Percentiles rank a stretch among this genome's conserved stretches.
Evolutionary conservation across 345 rosid genomes (phyloP).

Genomic region (Murraya paniculata): DNA sequence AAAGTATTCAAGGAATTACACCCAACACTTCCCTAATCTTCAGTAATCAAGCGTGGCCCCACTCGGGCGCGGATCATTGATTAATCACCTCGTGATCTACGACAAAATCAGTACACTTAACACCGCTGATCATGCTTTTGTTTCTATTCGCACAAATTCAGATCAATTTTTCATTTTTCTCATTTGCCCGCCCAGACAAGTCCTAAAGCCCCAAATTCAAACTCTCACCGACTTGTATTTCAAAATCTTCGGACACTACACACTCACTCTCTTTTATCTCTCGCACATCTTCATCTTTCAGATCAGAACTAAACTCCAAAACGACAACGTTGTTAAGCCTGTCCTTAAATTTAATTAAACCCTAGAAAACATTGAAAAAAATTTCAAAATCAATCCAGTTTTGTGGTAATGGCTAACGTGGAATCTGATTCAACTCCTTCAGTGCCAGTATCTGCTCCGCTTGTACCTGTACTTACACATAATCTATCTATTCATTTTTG

Average conservation of each 20-base stretch:
- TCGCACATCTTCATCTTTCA: neutral
- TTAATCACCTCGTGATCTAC: neutral
- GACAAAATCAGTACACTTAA: neutral
- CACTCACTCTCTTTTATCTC: neutral
- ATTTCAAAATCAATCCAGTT: neutral
- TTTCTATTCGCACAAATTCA: neutral
- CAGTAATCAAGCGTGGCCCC: neutral
- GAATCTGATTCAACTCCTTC: constrained; percentile 49
- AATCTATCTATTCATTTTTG: constrained; percentile 7
- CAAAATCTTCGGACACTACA: neutral
- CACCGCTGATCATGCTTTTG: too few species aligned
- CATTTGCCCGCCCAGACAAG: constrained; percentile 25
- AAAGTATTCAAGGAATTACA: neutral
- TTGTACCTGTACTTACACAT: constrained; percentile 30
- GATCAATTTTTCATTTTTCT: neutral
- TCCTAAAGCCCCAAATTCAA: constrained; percentile 16
- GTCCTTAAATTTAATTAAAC: neutral
- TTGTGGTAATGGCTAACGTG: constrained; percentile 39
- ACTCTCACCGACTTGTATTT: neutral
- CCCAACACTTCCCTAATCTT: neutral
- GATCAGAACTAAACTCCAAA: neutral
- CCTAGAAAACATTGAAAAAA: neutral
- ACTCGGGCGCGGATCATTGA: neutral
- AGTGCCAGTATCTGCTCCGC: constrained; percentile 43
- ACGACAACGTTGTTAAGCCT: neutral